Evolutionary conservation across 2,329 filamentous ascomycete species (phyloP).

Genomic region (Trichophyton rubrum): DNA sequence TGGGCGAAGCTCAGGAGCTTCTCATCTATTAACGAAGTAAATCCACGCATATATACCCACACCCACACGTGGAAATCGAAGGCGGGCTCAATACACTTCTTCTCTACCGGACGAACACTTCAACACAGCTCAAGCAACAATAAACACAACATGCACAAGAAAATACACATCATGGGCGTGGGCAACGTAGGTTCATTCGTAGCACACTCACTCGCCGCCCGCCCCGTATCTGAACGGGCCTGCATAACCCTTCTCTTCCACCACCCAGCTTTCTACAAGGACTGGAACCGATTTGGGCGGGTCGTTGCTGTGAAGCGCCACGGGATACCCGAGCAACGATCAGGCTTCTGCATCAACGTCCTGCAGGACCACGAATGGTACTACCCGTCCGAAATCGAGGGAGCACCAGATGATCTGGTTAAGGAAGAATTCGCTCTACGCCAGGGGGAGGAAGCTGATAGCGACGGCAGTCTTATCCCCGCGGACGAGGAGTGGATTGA

Average conservation of each 20-base stretch:
- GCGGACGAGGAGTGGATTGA: conserved; percentile 44
- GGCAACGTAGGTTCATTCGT: conserved; percentile 73
- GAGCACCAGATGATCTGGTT: neutral
- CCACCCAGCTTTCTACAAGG: conserved; percentile 29
- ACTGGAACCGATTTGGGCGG: conserved; percentile 22
- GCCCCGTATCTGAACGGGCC: conserved; percentile 42
- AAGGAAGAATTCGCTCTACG: neutral
- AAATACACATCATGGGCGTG: conserved; percentile 67
- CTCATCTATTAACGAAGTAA: neutral
- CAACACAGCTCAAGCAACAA: conserved; percentile 5
- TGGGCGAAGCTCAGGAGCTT: neutral
- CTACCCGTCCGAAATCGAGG: conserved; percentile 17
- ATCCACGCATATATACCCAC: neutral
- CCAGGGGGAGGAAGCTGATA: conserved; percentile 3
- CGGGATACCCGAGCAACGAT: conserved; percentile 31
- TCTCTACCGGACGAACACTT: neutral
- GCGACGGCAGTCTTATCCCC: neutral
- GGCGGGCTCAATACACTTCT: neutral
- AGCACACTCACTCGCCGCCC: conserved; percentile 55
- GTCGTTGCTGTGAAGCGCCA: conserved; percentile 26
- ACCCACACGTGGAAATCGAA: neutral
- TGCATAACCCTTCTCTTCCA: conserved; percentile 74
- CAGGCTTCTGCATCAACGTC: conserved; percentile 34
- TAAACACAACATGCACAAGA: conserved; percentile 14
- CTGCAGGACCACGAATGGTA: conserved; percentile 24